Evolutionary conservation across 164 flowering plant genomes (phyloP), one percentile per base, ranked within the genome.

Genomic region (Echeveria elegans): DNA sequence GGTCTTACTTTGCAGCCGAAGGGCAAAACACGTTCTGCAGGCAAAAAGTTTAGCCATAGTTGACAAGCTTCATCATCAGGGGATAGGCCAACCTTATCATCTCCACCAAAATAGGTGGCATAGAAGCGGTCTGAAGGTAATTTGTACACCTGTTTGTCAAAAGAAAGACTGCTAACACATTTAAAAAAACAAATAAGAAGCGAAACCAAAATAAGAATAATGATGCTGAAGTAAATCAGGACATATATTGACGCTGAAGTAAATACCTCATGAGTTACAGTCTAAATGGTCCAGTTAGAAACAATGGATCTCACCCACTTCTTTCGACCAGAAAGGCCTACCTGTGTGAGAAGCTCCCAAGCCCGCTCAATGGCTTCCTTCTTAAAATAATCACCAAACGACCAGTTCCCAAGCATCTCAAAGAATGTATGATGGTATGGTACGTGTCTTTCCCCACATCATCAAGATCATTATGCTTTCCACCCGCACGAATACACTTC

Each of bases 351-450:
- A 72, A 95, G 88, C 71, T 92, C 97, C 97, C 97, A 89, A 10
- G 96, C 97, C 88, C 88, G 90, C 56, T 69, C 80, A 74, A 95
- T 95, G 47, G 97, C 99, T 70, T 92, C 97, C 10, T 74, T 72
- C 72, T 95, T 95, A 67, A 95, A 95, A 74, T 95, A 95, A 77
- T 95, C 92, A 21, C 97, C 99, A 75, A 95, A 95, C 0, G 97
- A 88, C 99, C 99, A 95, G 70, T 92, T 95, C 0, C 99, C 99
- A 68, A 95, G 89, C 99, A 95, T 95, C 77, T 95, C 99, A 75
- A 95, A 92, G 77, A 95, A 95, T 43, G 99, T 95, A 69, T 95
- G 99, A 72, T 95, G 97, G 71, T 95, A 92, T 28, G 97, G 71
- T 95, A 92, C 24, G 99, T 95, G 63, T 95, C 99, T 76, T 92